Base-by-base conservation (phyloP, 2,329 filamentous ascomycete genomes). In the Penicillium corylophilum region DNA sequence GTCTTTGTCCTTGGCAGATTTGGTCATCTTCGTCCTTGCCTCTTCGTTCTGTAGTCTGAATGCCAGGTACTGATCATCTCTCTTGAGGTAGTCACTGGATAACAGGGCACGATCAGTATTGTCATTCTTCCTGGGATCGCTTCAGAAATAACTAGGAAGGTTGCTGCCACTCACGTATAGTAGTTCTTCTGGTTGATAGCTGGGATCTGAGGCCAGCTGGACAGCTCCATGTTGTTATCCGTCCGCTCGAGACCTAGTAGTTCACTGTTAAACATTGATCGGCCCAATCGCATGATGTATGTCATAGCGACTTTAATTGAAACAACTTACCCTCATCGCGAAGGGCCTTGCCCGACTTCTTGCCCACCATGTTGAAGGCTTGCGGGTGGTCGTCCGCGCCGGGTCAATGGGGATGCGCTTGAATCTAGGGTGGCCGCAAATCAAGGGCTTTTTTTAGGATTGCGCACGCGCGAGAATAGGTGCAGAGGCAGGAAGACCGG, bases 181-280 rank as follows among this genome's bases (percentile, higher is more conserved):
- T 99, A 99, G 73, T 99, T 99, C 78, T 99, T 99, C 73, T 99
- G 94, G 71, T 99, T 99, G 74, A 99, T 99, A 65, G 94, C 90
- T 39, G 84, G 82, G 51, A 96, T 86, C 67, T 94, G 88, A 9
- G 94, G 93, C 93, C 94, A 99, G 71, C 82, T 95, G 43, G 91
- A 89, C 68, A 94, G 84, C 69, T 92, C 94, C 87, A 99, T 93
- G 75, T 93, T 92, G 83, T 99, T 99, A 79, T 99, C 94, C 54
- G 94, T 97, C 69, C 93, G 84, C 77, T 95, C 90, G 59, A 99
- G 85, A 60, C 94, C 93, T 96, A 70, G 20, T 44, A 46, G 26
- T 44, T 38, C 29, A 44, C 29, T 44, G 53, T 62, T 50, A 59
- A 56, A 24, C 22, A 33, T 18, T 31, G 15, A 31, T 31, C 16